Evolutionary conservation across 345 rosid species (phyloP).

Genomic region (Erodium maritimum): DNA sequence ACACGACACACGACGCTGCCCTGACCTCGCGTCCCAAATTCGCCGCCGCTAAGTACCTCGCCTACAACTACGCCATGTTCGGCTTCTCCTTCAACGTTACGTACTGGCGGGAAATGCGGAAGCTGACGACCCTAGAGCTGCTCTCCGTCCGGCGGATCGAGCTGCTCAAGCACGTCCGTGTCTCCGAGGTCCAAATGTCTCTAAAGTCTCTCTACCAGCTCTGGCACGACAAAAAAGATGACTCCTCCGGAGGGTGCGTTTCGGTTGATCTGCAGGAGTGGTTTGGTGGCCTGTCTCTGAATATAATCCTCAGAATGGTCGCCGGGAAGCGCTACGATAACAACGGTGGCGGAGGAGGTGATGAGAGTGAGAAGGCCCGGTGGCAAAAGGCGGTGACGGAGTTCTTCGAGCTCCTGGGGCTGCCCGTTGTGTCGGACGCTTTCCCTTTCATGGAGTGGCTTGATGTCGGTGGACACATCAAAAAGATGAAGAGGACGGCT

Average conservation of each 20-base stretch:
- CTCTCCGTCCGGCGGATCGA: constrained; percentile 25
- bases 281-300: constrained; percentile 18
- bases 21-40: constrained; percentile 22
- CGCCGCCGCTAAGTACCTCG: constrained; percentile 10
- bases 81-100: constrained; percentile 21
- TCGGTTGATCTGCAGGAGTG: constrained; percentile 25
- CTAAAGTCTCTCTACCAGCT: constrained; percentile 11
- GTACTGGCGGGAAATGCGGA: constrained; percentile 26
- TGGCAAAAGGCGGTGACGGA: constrained; percentile 1
- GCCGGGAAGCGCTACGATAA: constrained; percentile 12
- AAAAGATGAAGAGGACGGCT: constrained; percentile 18
- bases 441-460: constrained; percentile 22
- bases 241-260: not conserved
- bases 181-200: constrained; percentile 7
- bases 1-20: constrained; percentile 19
- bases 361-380: constrained; percentile 1
- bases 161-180: constrained; percentile 12
- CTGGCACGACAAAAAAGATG: constrained; percentile 4
- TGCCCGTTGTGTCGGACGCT: constrained; percentile 21
- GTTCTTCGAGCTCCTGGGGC: constrained; percentile 9
- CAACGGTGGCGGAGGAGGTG: not conserved
- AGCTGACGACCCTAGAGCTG: constrained; percentile 16
- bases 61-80: constrained; percentile 15
- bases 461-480: constrained; percentile 23
- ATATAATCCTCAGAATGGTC: constrained; percentile 17